Evolutionary conservation across 2,329 filamentous ascomycete species (phyloP).

Genomic region (Neocatenulostroma microsporum): DNA sequence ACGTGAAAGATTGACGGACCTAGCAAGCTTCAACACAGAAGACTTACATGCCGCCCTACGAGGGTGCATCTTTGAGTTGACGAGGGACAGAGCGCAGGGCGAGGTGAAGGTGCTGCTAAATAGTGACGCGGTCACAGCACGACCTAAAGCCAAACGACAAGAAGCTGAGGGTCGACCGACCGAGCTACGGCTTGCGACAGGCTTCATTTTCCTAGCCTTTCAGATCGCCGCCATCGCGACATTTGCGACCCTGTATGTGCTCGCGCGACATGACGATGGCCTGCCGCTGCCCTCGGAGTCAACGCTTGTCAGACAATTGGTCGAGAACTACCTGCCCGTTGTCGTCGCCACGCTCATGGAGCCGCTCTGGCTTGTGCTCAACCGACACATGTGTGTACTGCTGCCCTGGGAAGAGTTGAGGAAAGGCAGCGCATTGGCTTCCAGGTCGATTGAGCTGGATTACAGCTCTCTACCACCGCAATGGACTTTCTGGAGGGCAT

Average conservation of each 20-base stretch:
- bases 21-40: no score
- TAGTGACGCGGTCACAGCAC: no score
- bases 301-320: constrained; percentile 33
- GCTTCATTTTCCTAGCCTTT: no score
- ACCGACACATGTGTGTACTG: constrained; percentile 46
- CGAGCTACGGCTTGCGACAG: no score
- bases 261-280: constrained; percentile 27
- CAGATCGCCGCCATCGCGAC: no score
- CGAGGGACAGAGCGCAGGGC: no score
- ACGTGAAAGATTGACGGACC: constrained; percentile 5
- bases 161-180: no score
- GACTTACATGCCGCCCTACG: no score
- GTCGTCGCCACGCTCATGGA: constrained; percentile 50
- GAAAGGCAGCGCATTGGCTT: constrained; percentile 30
- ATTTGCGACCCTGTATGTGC: constrained; percentile 9
- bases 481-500: constrained; percentile 40
- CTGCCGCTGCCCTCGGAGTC: constrained; percentile 31
- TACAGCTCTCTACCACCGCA: constrained; percentile 53
- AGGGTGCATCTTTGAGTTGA: no score
- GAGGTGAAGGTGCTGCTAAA: no score
- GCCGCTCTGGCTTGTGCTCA: constrained; percentile 50
- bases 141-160: no score
- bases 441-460: constrained; percentile 33
- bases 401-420: constrained; percentile 49
- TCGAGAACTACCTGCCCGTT: constrained; percentile 48